phyloP scores from a whole-genome alignment of 2,329 filamentous ascomycete species.

The Thielaviopsis punctulata region DNA sequence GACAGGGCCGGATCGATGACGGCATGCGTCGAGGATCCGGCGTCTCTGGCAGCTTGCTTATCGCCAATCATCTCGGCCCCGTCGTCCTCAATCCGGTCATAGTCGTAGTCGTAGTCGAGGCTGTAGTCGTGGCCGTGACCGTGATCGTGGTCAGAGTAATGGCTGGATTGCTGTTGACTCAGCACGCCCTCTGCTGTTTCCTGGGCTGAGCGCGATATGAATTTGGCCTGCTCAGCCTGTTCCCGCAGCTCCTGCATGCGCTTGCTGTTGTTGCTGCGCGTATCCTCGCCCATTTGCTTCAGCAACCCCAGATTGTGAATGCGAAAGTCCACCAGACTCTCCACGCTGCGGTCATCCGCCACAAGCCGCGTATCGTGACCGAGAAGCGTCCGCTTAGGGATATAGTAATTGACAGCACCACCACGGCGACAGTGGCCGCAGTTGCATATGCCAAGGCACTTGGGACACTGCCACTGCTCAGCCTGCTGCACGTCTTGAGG shows the following conservation, averaged over 20 bases:
- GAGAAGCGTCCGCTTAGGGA: slow-evolving; percentile 71
- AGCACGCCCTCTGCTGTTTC: slow-evolving; percentile 21
- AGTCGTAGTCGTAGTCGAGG: background rate
- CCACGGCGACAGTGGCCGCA: slow-evolving; percentile 59
- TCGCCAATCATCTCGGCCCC: background rate
- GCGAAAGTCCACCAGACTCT: slow-evolving; percentile 79
- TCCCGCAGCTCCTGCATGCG: slow-evolving; percentile 39
- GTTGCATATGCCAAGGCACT: slow-evolving; percentile 72
- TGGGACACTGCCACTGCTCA: slow-evolving; percentile 74
- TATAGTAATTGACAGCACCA: slow-evolving; percentile 56
- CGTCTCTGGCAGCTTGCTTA: too few relatives aligned
- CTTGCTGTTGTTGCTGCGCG: slow-evolving; percentile 37
- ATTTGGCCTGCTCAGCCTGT: slow-evolving; percentile 40
- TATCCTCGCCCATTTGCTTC: slow-evolving; percentile 39
- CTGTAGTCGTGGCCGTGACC: background rate
- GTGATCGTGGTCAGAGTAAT: background rate
- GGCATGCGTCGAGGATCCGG: too few relatives aligned
- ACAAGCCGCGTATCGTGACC: slow-evolving; percentile 84
- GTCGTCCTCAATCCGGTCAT: background rate
- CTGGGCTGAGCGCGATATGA: slow-evolving; percentile 18
- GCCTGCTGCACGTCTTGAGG: slow-evolving; percentile 69
- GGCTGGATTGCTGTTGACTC: background rate
- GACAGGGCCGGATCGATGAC: background rate
- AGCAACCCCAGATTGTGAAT: slow-evolving; percentile 79
- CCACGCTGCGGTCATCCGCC: slow-evolving; percentile 79